Evolutionary conservation across 2,329 filamentous ascomycete genomes (phyloP).

Genomic region (Chaetoscypha palmicola): DNA sequence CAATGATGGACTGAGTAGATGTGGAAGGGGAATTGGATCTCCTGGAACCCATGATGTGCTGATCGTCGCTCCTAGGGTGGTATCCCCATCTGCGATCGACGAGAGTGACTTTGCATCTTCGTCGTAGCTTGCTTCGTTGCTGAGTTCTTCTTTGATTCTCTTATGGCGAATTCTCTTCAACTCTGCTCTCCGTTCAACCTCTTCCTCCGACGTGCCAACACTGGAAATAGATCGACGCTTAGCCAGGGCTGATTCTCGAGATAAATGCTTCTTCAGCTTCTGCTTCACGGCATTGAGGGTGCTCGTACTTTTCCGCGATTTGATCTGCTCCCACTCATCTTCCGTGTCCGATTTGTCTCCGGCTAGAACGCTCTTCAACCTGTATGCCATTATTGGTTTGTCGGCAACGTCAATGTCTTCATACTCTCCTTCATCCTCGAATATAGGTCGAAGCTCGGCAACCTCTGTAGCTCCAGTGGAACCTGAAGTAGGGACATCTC

Average conservation of each 20-base stretch:
- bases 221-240: slow-evolving; percentile 37
- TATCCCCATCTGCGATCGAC: slow-evolving; percentile 9
- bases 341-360: slow-evolving; percentile 17
- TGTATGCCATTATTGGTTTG: neutral
- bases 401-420: neutral
- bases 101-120: slow-evolving; percentile 30
- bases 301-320: slow-evolving; percentile 34
- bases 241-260: slow-evolving; percentile 35
- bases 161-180: slow-evolving; percentile 48
- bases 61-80: slow-evolving; percentile 4
- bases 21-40: slow-evolving; percentile 10
- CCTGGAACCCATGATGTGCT: slow-evolving; percentile 13
- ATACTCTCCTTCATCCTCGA: slow-evolving; percentile 10
- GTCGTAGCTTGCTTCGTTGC: slow-evolving; percentile 38
- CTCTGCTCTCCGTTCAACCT: slow-evolving; percentile 48
- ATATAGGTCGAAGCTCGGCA: slow-evolving; percentile 24
- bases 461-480: slow-evolving; percentile 13
- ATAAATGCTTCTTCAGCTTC: slow-evolving; percentile 35
- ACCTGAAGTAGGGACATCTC: slow-evolving; percentile 12
- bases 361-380: slow-evolving; percentile 11
- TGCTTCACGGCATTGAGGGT: slow-evolving; percentile 40
- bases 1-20: slow-evolving; percentile 6
- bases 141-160: slow-evolving; percentile 52
- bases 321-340: slow-evolving; percentile 35
- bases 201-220: slow-evolving; percentile 43